Evolutionary conservation across 2,329 filamentous ascomycete species (phyloP), one percentile per base, ranked within the genome.

Genomic region (Monosporascus sp.): DNA sequence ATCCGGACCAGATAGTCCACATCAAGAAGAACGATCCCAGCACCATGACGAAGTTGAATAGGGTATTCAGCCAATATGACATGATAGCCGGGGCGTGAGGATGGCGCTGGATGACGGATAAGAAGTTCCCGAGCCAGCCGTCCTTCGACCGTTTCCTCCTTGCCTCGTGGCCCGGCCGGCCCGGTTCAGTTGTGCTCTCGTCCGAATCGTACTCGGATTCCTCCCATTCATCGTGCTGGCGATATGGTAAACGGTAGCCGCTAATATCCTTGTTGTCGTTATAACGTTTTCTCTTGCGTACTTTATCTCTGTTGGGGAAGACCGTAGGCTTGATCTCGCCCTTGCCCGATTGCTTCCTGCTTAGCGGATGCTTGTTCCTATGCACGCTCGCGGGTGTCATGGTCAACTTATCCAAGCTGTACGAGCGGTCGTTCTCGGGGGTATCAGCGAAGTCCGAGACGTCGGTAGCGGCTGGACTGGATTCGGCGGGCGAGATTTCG

Each of bases 31-130:
- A 72, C 52, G 14, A 78, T 69, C 5, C 70, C 68, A 5, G 85
- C 76, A 17, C 43, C 43, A 88, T 74, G 55, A 82, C 78, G 47
- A 85, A 67, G 66, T 90, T 91, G 72, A 91, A 80, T 2, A 78
- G 65, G 3, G 85, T 72, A 52, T 81, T 78, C 36, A 85, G 69
- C 78, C 83, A 86, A 56, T 77, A 76, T 48, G 80, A 81, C 41
- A 85, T 69, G 54, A 85, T 79, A 26, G 82, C 78, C 1, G 83
- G 83, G 19, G 81, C 79, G 53, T 80, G 77, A 3, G 81, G 81
- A 60, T 86, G 78, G 53, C 80, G 76, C 58, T 82, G 78, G 56
- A 85, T 69, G 37, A 76, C 74, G 52, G 76, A 71, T 48, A 84
- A 73, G 52, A 83, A 70, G 26, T 64, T 66, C 46, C 67, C 68